Evolutionary conservation across 345 rosid species (phyloP).

Genomic region (Nasturtium officinale): DNA sequence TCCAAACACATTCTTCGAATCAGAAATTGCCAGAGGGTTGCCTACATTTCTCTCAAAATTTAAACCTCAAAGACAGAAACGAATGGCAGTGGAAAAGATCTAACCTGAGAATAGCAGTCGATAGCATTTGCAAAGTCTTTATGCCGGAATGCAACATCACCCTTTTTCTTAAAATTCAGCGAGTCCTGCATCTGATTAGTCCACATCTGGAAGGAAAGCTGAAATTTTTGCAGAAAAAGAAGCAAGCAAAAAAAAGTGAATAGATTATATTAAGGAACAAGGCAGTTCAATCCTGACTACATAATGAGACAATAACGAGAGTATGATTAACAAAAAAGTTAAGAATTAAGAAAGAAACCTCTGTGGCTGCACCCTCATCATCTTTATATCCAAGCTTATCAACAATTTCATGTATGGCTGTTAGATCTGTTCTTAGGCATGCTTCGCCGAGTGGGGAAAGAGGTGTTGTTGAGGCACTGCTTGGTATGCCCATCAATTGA

Average conservation of each 20-base stretch:
- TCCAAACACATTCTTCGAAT: slow-evolving; percentile 23
- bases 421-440: slow-evolving; percentile 80
- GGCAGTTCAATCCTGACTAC: background rate
- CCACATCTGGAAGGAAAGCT: slow-evolving; percentile 99
- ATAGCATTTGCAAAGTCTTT: slow-evolving; percentile 69
- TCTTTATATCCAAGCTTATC: slow-evolving; percentile 80
- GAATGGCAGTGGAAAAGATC: slow-evolving; percentile 16
- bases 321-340: slow-evolving; percentile 1
- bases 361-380: slow-evolving; percentile 85
- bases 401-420: slow-evolving; percentile 77
- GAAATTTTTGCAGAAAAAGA: slow-evolving; percentile 31
- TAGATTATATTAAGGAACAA: slow-evolving; percentile 4
- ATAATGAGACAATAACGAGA: slow-evolving; percentile 13
- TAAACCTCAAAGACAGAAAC: background rate
- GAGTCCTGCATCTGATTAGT: slow-evolving; percentile 95
- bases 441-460: slow-evolving; percentile 92
- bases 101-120: slow-evolving; percentile 81
- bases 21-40: no score
- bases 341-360: slow-evolving; percentile 52
- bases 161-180: slow-evolving; percentile 79
- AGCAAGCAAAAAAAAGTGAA: slow-evolving; percentile 7
- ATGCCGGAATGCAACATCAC: slow-evolving; percentile 83
- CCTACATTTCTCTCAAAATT: background rate
- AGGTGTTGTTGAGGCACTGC: slow-evolving; percentile 56
- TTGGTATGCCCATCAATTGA: slow-evolving; percentile 77